Evolutionary conservation across 768 basidiomycete species (phyloP).

Genomic region (Suillus bovinus): DNA sequence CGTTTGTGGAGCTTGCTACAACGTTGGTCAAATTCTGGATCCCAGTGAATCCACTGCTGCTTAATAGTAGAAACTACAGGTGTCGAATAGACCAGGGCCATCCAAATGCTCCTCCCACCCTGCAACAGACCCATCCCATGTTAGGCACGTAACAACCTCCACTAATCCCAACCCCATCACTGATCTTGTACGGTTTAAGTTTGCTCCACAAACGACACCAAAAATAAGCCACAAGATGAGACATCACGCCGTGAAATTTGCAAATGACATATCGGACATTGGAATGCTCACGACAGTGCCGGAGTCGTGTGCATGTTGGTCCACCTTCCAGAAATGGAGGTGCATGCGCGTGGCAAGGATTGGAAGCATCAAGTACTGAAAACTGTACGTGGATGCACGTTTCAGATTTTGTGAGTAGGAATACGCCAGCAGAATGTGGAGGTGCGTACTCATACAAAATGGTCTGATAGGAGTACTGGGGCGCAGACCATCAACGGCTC

Average conservation of each 20-base stretch:
- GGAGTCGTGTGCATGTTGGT: background rate
- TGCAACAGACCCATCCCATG: too few species aligned
- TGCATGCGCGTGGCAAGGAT: too few species aligned
- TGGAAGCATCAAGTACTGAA: background rate
- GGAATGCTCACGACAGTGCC: background rate
- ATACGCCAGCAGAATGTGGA: background rate
- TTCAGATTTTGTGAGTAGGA: background rate
- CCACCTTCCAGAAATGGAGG: background rate
- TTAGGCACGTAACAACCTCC: too few species aligned
- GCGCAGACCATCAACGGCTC: background rate
- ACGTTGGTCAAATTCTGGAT: too few species aligned
- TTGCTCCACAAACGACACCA: background rate
- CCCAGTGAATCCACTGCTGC: too few species aligned
- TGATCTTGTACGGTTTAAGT: background rate
- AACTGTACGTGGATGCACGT: background rate
- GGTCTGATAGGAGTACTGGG: too few species aligned
- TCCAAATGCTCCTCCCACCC: too few species aligned
- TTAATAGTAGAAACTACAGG: too few species aligned
- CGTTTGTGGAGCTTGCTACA: too few species aligned
- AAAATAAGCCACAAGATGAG: background rate
- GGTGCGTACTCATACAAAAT: background rate
- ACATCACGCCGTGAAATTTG: background rate
- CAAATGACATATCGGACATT: background rate
- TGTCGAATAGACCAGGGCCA: background rate
- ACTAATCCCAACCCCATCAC: too few species aligned